Base-by-base conservation (phyloP, 805 yeast species). In the Blastobotrys terrestris region DNA sequence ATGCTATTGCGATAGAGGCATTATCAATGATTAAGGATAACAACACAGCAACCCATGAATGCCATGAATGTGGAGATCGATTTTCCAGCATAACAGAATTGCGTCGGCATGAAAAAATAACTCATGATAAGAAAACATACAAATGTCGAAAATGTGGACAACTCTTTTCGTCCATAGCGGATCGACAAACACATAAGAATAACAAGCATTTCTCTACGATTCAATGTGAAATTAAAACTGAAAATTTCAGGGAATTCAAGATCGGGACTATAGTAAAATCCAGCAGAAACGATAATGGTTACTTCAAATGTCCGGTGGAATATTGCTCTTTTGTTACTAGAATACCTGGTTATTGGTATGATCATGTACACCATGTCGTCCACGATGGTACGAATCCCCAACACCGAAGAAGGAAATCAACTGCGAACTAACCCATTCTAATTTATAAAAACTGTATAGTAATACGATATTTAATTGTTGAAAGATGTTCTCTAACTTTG, bases 121-220 rank as follows among this genome's bases (percentile, higher is more conserved):
- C 47, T 11, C 64, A 60, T 48, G 55, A 55, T 40, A 41, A 53
- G 40, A 50, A 53, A 35, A 52, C 59, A 14, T 60, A 49, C 56
- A 56, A 58, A 50, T 60, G 64, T 45, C 61, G 63, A 16, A 57
- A 55, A 41, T 60, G 64, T 44, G 63, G 63, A 31, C 56, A 58
- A 51, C 54, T 60, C 48, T 60, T 60, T 50, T 49, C 45, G 15
- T 56, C 61, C 6, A 55, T 60, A 13, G 63, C 64, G n/a, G 64
- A 60, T 42, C 50, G 64, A 3, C 64, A 60, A 46, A 60, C 64
- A 31, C 64, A 60, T 53, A 60, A 60, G 40, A 60, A 60, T 51
- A 60, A 60, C 58, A 50, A 57, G 51, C 64, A 60, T 49, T 58
- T 56, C 46, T 46, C 58, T 3, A 59, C 55, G 42, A 56, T 60